phyloP scores from a whole-genome alignment of 1,284 basidiomycete species.

The Porodaedalea pini region DNA sequence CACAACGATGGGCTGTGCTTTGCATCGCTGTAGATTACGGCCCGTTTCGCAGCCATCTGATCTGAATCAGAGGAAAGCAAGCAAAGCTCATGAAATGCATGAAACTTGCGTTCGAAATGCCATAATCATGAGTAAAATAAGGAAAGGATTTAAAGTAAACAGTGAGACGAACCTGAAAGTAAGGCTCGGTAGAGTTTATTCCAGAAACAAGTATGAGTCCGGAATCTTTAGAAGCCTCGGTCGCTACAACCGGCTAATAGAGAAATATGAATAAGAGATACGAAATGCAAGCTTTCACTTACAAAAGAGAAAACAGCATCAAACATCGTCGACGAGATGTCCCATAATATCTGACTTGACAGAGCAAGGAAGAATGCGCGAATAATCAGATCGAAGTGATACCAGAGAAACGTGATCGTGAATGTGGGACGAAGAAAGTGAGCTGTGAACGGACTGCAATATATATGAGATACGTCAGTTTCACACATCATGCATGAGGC shows the following conservation, averaged over 20 bases:
- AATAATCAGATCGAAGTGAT: slow-evolving; percentile 42
- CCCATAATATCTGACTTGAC: slow-evolving; percentile 54
- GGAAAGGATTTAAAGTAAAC: neutral
- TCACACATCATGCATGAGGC: neutral
- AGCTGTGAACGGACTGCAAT: slow-evolving; percentile 47
- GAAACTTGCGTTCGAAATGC: slow-evolving; percentile 25
- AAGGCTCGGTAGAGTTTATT: slow-evolving; percentile 27
- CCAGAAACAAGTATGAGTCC: slow-evolving; percentile 13
- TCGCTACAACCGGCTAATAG: slow-evolving; percentile 10
- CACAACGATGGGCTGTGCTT: slow-evolving; percentile 64
- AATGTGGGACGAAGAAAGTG: slow-evolving; percentile 60
- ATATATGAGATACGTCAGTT: neutral
- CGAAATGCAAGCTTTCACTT: slow-evolving; percentile 12
- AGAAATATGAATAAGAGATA: neutral
- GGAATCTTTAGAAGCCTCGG: slow-evolving; percentile 7
- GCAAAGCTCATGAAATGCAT: slow-evolving; percentile 32
- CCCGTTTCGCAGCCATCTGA: slow-evolving; percentile 37
- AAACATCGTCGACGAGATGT: slow-evolving; percentile 56
- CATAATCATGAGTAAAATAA: neutral
- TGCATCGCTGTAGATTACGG: slow-evolving; percentile 65
- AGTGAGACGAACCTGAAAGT: slow-evolving; percentile 29
- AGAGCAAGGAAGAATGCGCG: slow-evolving; percentile 48
- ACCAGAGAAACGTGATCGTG: slow-evolving; percentile 47
- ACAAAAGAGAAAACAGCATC: slow-evolving; percentile 50
- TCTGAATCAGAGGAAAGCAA: slow-evolving; percentile 33